phyloP scores from a whole-genome alignment of 306 rosid species.

The Cicer chorassanicum region DNA sequence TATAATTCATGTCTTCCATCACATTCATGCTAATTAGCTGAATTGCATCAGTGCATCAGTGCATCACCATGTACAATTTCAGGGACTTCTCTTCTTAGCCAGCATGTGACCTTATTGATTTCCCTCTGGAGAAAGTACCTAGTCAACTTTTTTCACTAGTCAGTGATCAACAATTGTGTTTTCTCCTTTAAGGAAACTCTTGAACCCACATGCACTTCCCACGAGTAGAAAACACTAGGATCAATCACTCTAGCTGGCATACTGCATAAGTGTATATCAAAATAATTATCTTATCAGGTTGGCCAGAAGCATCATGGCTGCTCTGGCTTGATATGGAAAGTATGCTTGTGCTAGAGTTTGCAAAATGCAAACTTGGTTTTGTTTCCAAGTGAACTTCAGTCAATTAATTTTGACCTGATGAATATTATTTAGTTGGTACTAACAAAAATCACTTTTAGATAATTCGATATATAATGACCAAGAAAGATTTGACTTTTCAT shows the following conservation, averaged over 20 bases:
- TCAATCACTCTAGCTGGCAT: slow-evolving; percentile 49
- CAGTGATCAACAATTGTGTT: slow-evolving; percentile 26
- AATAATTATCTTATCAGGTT: slow-evolving; percentile 38
- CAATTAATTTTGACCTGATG: not conserved
- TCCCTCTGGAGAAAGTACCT: slow-evolving; percentile 42
- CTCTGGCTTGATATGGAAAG: slow-evolving; percentile 47
- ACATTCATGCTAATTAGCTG: slow-evolving; percentile 33
- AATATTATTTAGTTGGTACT: slow-evolving; percentile 12
- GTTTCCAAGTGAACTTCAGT: not conserved
- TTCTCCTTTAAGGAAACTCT: slow-evolving; percentile 40
- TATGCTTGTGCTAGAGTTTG: not conserved
- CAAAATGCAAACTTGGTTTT: not conserved
- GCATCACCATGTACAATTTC: slow-evolving; percentile 41
- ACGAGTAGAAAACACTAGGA: slow-evolving; percentile 24
- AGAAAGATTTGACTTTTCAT: not conserved
- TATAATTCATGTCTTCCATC: slow-evolving; percentile 33
- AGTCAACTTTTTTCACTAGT: slow-evolving; percentile 31
- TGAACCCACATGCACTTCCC: slow-evolving; percentile 44
- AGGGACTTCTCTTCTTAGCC: slow-evolving; percentile 37
- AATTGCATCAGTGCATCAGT: slow-evolving; percentile 33
- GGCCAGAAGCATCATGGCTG: slow-evolving; percentile 42
- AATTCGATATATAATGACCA: not conserved
- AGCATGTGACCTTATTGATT: slow-evolving; percentile 37
- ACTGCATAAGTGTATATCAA: slow-evolving; percentile 37
- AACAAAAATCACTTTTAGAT: not conserved